Conservation (phyloP, 257 asterid genomes). For the Solanum ossicruentum region DNA sequence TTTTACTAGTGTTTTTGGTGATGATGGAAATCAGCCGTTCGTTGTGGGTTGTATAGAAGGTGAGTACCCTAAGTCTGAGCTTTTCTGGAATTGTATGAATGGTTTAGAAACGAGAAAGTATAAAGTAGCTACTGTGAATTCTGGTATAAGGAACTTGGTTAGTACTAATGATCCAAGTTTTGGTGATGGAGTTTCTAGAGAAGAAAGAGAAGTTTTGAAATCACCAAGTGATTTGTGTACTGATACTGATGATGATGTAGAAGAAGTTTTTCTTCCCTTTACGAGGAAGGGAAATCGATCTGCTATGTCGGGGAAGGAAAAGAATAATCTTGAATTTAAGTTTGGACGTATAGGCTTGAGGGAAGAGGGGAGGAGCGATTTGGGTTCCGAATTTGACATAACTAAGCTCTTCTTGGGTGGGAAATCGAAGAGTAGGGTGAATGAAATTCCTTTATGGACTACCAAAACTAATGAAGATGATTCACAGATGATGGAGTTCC, state of each 20-base stretch:
- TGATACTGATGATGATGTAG: neutral
- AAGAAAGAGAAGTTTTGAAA: neutral
- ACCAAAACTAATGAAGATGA: neutral
- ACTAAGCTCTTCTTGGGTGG: neutral
- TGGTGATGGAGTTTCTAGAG: neutral
- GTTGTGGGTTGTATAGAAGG: neutral
- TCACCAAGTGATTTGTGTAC: neutral
- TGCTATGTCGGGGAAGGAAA: neutral
- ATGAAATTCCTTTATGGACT: neutral
- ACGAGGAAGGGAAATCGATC: neutral
- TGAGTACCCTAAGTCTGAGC: neutral
- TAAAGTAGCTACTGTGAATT: neutral
- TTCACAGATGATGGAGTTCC: neutral
- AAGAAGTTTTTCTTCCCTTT: neutral
- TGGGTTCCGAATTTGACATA: neutral
- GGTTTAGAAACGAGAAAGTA: neutral
- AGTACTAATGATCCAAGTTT: neutral
- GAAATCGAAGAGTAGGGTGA: neutral
- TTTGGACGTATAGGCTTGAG: neutral
- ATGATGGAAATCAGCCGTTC: neutral
- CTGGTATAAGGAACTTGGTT: neutral
- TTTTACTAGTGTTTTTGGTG: neutral
- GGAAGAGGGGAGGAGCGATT: neutral
- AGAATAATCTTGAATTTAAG: neutral
- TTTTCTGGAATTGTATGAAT: neutral